phyloP scores from a whole-genome alignment of 306 rosid genomes.

The Abrus pulchellus region DNA sequence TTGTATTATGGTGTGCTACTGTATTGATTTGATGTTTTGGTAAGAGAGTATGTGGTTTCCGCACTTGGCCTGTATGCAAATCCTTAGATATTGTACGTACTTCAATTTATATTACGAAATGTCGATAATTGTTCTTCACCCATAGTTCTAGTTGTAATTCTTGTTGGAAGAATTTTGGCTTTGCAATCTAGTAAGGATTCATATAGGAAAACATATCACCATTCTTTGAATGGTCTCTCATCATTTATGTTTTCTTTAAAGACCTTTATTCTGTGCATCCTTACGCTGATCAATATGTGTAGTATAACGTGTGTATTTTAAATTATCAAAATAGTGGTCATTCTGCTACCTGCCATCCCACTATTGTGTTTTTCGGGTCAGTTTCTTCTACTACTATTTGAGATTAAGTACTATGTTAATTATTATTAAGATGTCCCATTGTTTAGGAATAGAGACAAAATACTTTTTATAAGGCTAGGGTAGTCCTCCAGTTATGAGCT shows the following conservation, averaged over 20 bases:
- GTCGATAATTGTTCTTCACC: constrained; percentile 5
- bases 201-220: constrained; percentile 5
- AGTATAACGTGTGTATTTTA: too few species aligned
- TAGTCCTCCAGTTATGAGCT: too few species aligned
- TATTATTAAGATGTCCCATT: too few species aligned
- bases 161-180: neutral
- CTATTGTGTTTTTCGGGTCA: neutral
- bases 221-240: constrained; percentile 33
- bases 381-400: too few species aligned
- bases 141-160: constrained; percentile 22
- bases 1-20: constrained; percentile 29
- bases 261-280: constrained; percentile 28
- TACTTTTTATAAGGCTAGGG: too few species aligned
- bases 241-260: constrained; percentile 24
- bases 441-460: too few species aligned
- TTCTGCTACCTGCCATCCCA: constrained; percentile 9
- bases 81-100: constrained; percentile 30
- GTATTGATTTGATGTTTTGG: constrained; percentile 35
- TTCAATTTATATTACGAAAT: constrained; percentile 26
- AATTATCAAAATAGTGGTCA: constrained; percentile 4
- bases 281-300: constrained; percentile 37
- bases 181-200: constrained; percentile 6
- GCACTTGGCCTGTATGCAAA: neutral
- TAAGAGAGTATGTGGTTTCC: neutral
- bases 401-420: too few species aligned